Evolutionary conservation across 169 alveolate species (phyloP), one percentile per base, ranked within the genome.

Genomic region (Eimeria necatrix): DNA sequence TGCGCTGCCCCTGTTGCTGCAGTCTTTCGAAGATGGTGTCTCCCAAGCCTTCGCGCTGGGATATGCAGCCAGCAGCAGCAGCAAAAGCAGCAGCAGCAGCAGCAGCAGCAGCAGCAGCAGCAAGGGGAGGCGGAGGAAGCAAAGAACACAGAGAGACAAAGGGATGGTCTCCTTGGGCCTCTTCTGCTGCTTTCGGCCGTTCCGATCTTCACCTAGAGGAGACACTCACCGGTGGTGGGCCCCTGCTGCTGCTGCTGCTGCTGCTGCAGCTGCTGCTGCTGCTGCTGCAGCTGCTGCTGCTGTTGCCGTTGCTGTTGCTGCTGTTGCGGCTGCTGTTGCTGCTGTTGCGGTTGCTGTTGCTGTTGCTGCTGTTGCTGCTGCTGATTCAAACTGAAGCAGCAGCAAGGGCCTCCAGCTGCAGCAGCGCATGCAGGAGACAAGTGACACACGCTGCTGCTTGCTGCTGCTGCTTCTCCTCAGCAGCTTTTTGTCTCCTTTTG

Each of bases 31-130:
- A 8, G 14, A 56, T 14, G 8, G 14, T 14, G 8, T 56, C 14
- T 56, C 14, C 20, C 64, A 56, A 56, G 64, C 14, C 14, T 56
- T 56, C 14, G 20, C 14, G 8, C 14, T 56, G 14, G 14, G 8
- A 56, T 9, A 10, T 7, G 73, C 73, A 61, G 73, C 14, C 83
- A 71, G 83, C 83, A 71, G 52, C 83, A n/a, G 83, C 83, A 71
- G 51, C 83, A 71, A 24, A 32, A 22, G 83, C 83, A 71, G 52
- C 83, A 5, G 83, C 83, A 71, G 83, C 83, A 71, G 83, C 83
- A 71, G 53, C 46, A 24, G 18, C 53, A n/a, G 83, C 83, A 16
- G 49, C 83, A 71, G 51, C 53, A 71, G 83, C 46, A 71, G 24
- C 83, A 24, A 14, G 53, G 24, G 83, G 22, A 71, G 41, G 52